phyloP scores from a whole-genome alignment of 192 early-diverging fungal genomes.

The Coemansia sp. region DNA sequence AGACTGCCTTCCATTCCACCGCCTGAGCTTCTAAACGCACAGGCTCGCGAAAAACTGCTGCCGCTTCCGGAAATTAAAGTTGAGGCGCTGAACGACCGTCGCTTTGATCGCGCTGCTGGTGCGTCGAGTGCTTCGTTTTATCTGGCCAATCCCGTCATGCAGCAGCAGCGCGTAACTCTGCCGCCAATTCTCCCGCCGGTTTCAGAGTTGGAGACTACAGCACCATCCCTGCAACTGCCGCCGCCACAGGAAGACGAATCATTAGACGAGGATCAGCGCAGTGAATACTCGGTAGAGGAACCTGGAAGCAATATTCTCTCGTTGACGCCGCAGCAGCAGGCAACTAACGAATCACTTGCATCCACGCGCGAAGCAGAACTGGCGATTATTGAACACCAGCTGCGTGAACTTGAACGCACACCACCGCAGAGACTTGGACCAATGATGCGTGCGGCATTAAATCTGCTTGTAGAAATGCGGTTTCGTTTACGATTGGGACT shows the following conservation, averaged over 20 bases:
- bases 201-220: background rate
- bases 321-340: background rate
- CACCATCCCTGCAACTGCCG: background rate
- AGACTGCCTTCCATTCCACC: slow-evolving; percentile 41
- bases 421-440: slow-evolving; percentile 45
- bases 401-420: slow-evolving; percentile 37
- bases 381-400: slow-evolving; percentile 50
- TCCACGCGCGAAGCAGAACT: slow-evolving; percentile 45
- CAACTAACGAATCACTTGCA: background rate
- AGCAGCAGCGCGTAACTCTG: slow-evolving; percentile 2
- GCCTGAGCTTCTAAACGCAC: slow-evolving; percentile 34
- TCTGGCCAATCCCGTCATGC: slow-evolving; percentile 27
- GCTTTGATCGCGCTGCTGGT: slow-evolving; percentile 30
- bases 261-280: background rate
- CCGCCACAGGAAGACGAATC: background rate
- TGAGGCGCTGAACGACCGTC: slow-evolving; percentile 26
- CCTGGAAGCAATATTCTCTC: background rate
- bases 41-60: slow-evolving; percentile 28
- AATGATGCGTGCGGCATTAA: slow-evolving; percentile 50
- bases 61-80: slow-evolving; percentile 40
- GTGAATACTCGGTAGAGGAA: slow-evolving; percentile 11
- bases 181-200: background rate
- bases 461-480: slow-evolving; percentile 52
- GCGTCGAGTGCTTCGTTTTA: slow-evolving; percentile 41
- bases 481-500: slow-evolving; percentile 48